These are phyloP conservation scores for Cicer arietinum DNA, from an alignment of 306 rosid genomes.

Conservation along the genomic window DNA sequence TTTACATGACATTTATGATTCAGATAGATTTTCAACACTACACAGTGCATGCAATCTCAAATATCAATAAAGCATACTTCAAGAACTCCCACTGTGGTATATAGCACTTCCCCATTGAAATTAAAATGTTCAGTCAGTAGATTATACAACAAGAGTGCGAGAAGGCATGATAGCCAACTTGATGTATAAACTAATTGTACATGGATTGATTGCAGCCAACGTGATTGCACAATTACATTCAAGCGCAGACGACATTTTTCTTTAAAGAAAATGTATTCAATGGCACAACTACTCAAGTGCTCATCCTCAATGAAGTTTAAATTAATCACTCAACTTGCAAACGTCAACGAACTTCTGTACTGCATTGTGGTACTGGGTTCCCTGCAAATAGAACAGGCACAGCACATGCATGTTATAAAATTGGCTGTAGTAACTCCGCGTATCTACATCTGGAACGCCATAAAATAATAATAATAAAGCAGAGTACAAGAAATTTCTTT, in stretches of 20 bases:
- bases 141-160: background rate
- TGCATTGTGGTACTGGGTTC: slow-evolving; percentile 83
- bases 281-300: slow-evolving; percentile 12
- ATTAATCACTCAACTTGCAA: slow-evolving; percentile 71
- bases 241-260: slow-evolving; percentile 32
- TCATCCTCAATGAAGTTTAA: slow-evolving; percentile 41
- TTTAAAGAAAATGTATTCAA: background rate
- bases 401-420: slow-evolving; percentile 39
- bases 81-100: background rate
- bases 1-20: background rate
- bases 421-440: slow-evolving; percentile 12
- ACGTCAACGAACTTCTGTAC: slow-evolving; percentile 78
- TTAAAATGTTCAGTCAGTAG: background rate
- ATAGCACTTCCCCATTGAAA: background rate
- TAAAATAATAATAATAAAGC: background rate
- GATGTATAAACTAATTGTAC: background rate
- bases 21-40: slow-evolving; percentile 23
- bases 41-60: background rate
- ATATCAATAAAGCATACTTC: background rate
- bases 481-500: background rate
- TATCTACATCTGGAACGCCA: slow-evolving; percentile 21
- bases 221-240: background rate
- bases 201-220: background rate
- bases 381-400: slow-evolving; percentile 51
- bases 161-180: background rate